Base-by-base conservation (phyloP, 257 asterid species). In the Mitragyna speciosa region DNA sequence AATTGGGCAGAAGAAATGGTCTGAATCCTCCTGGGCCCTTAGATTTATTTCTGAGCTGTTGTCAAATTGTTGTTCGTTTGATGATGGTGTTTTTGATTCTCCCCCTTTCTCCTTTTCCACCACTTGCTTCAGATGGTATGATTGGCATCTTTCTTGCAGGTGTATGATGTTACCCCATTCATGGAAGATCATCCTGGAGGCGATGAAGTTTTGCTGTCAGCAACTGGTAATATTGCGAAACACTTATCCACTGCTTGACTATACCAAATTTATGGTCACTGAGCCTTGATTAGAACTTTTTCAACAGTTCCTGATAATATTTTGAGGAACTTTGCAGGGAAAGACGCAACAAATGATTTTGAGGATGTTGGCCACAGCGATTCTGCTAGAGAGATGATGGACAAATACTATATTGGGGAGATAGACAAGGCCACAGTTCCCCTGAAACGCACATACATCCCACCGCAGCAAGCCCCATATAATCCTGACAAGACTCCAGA, bases 101-200 rank as follows among this genome's bases (percentile, higher is more conserved):
- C 12, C 17, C 33, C 11, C 12, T 48, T 73, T 79, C 22, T 72
- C 26, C 41, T 64, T 68, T 73, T 73, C 22, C 19, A 4, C 48
- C 48, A 52, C 26, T 41, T 48, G 43, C 33, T 52, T 47, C 52
- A 16, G 15, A 30, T 54, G 12, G 47, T 77, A 4, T 26, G 1
- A 4, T 75, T 65, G 58, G 31, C 61, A 26, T 67, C 20, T 30
- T n/a, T 43, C 26, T 77, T 22, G 76, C 85, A 94, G 98, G 98
- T 94, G 67, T 94, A 94, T 80, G 97, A 94, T 83, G 94, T 93
- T 31, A 92, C 98, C 80, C 91, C 95, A 9, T 94, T 94, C 88
- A 94, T 94, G 98, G 97, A 92, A 7, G 98, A 94, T 84, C 97
- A 94, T 84, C 98, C 98, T 1, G 98, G 98, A 79, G 98, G 97